These are phyloP conservation scores for Noccaea caerulescens DNA, from an alignment of 345 rosid species.

Conservation along the genomic window DNA sequence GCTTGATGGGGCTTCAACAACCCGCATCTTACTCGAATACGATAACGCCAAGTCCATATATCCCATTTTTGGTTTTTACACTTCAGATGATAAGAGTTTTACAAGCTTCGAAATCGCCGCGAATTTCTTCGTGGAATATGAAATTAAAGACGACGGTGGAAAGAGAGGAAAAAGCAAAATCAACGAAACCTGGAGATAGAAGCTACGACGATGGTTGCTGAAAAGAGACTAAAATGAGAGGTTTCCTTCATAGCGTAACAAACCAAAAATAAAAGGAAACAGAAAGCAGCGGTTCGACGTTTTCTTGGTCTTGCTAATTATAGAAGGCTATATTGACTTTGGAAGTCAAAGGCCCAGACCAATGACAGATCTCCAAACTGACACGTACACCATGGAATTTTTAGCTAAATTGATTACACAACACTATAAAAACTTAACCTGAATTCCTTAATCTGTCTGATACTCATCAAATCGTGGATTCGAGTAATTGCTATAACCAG, in stretches of 20 bases:
- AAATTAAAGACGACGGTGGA: neutral
- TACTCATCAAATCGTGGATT: neutral
- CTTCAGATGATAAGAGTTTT: too few relatives aligned
- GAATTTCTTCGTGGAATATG: neutral
- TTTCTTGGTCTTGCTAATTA: constrained; percentile 13
- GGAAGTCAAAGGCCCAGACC: neutral
- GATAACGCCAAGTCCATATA: constrained; percentile 35
- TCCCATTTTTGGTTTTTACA: constrained; percentile 34
- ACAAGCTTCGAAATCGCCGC: too few relatives aligned
- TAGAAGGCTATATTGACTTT: constrained; percentile 21
- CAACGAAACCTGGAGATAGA: constrained; percentile 10
- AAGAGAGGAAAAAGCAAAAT: neutral
- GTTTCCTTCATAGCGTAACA: constrained; percentile 14
- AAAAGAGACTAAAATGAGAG: constrained; percentile 15
- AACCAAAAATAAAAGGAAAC: constrained; percentile 12
- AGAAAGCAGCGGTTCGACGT: constrained; percentile 28
- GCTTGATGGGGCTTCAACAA: constrained; percentile 72
- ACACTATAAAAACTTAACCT: neutral
- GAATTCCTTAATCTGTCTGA: neutral
- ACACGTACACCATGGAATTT: neutral
- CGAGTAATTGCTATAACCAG: too few relatives aligned
- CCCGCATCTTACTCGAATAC: constrained; percentile 33
- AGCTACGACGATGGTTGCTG: constrained; percentile 20
- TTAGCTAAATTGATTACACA: neutral
- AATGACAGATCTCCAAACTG: neutral